Base-by-base conservation (phyloP, 2,329 filamentous ascomycete species). In the Calonectria fujianensis region DNA sequence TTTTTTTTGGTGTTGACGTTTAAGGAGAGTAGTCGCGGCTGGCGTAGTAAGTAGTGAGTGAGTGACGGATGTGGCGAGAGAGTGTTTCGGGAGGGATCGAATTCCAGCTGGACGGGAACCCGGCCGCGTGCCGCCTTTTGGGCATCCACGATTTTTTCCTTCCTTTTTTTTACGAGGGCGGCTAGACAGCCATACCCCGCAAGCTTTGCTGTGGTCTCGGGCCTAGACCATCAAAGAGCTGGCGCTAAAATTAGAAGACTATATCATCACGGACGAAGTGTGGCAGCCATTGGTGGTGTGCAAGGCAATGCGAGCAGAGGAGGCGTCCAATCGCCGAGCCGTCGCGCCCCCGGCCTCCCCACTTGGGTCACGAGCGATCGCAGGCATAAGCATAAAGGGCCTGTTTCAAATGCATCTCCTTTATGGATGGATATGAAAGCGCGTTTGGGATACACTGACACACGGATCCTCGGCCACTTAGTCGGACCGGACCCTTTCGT, bases 171-270 rank as follows among this genome's bases (percentile, higher is more conserved):
- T 9, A 41, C 9, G 24, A 27, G 39, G 57, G 16, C 57, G 37
- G 57, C 57, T 63, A 39, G 35, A 24, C 14, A n/a, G 31, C 52
- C 57, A 41, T 41, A 63, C 57, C 57, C 57, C 57, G 57, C 57
- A 63, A 63, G 57, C 57, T 39, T 6, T 57, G 45, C 20, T 48
- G 16, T 29, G 57, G 37, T 37, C 57, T 63, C 52, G 57, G 57
- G 57, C 57, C 57, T 45, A 41, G 57, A 63, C 57, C 57, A 63
- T 63, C 24, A 39, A 29, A 39, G 24, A 18, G n/a, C 35, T 63
- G 57, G 32, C 57, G 57, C 57, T 63, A 63, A 63, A 63, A 63
- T 63, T 63, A 63, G 57, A 29, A 63, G 57, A 27, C 57, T 57
- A 41, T 16, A 63, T n/a, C 37, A 63, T 63, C 57, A 63, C 37